Evolutionary conservation across 2,329 filamentous ascomycete species (phyloP).

Genomic region (Achaetomium macrosporum): DNA sequence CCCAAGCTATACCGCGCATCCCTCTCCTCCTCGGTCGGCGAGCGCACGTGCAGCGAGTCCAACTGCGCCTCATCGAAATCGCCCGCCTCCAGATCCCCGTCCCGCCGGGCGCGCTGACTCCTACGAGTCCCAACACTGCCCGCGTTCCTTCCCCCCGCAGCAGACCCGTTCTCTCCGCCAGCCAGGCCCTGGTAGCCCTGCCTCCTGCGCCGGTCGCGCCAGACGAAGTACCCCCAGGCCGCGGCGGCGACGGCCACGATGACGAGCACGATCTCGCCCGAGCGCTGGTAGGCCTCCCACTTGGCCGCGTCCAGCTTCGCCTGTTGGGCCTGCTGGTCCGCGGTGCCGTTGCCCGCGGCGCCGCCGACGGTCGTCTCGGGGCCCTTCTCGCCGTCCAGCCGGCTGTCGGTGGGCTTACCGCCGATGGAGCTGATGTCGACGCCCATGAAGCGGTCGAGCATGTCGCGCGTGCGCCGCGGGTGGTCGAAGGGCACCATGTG

Average conservation of each 20-base stretch:
- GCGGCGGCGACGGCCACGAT: slow-evolving; percentile 69
- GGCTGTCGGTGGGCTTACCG: slow-evolving; percentile 69
- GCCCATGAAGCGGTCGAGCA: slow-evolving; percentile 94
- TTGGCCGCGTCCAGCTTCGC: slow-evolving; percentile 74
- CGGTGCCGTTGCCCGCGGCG: slow-evolving; percentile 52
- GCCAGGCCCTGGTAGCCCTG: slow-evolving; percentile 49
- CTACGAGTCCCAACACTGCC: slow-evolving; percentile 33
- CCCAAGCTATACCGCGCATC: slow-evolving; percentile 52
- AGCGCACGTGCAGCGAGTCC: slow-evolving; percentile 52
- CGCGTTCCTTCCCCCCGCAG: slow-evolving; percentile 20
- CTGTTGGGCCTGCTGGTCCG: slow-evolving; percentile 61
- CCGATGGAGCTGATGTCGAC: slow-evolving; percentile 89
- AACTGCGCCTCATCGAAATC: slow-evolving; percentile 63
- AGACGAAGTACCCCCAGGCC: slow-evolving; percentile 69
- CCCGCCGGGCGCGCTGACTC: slow-evolving; percentile 38
- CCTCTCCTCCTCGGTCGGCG: slow-evolving; percentile 37
- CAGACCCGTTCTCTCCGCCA: slow-evolving; percentile 32
- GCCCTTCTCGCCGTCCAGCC: slow-evolving; percentile 79
- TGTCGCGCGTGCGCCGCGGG: slow-evolving; percentile 79
- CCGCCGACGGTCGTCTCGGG: slow-evolving; percentile 71
- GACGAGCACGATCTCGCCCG: slow-evolving; percentile 77
- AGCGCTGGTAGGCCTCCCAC: slow-evolving; percentile 83
- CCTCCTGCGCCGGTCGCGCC: slow-evolving; percentile 53
- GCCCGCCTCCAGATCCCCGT: slow-evolving; percentile 54
- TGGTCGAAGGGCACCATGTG: slow-evolving; percentile 99